Evolutionary conservation across 768 basidiomycete genomes (phyloP).

Genomic region (Tremella fuciformis): DNA sequence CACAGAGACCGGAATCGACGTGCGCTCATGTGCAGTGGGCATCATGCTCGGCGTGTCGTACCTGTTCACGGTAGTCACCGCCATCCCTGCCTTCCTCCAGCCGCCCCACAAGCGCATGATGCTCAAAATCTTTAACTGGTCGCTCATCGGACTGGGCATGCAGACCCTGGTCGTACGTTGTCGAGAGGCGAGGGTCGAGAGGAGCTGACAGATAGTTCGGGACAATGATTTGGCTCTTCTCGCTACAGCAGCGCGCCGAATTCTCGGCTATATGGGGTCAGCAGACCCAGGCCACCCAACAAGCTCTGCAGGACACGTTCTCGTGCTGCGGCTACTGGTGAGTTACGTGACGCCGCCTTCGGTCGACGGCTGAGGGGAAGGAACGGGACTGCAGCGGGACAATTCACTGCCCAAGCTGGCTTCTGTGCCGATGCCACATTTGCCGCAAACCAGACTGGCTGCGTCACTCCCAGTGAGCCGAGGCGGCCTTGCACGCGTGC

Average conservation of each 20-base stretch:
- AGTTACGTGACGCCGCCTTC: not conserved
- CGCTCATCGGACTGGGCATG: conserved; percentile 59
- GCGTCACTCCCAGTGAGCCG: conserved; percentile 32
- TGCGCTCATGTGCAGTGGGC: conserved; percentile 63
- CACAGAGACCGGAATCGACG: conserved; percentile 37
- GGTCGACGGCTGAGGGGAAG: not conserved
- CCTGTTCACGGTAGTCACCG: conserved; percentile 66
- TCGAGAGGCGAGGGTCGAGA: not conserved
- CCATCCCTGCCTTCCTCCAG: conserved; percentile 68
- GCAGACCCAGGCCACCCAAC: conserved; percentile 55
- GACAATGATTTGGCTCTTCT: conserved; percentile 76
- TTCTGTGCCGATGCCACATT: conserved; percentile 75
- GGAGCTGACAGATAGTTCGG: conserved; percentile 55
- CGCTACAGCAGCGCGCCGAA: conserved; percentile 67
- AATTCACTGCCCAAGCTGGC: conserved; percentile 55
- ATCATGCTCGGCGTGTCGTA: conserved; percentile 62
- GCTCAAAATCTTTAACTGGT: conserved; percentile 74
- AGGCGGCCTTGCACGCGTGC: not conserved
- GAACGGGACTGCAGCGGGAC: conserved; percentile 60
- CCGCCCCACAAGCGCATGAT: conserved; percentile 67
- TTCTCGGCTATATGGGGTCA: conserved; percentile 61
- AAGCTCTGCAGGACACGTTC: conserved; percentile 69
- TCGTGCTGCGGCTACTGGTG: conserved; percentile 74
- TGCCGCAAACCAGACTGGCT: conserved; percentile 44
- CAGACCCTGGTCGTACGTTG: conserved; percentile 18